Evolutionary conservation across 805 yeast genomes (phyloP).

Genomic region (Candida gorgasii): DNA sequence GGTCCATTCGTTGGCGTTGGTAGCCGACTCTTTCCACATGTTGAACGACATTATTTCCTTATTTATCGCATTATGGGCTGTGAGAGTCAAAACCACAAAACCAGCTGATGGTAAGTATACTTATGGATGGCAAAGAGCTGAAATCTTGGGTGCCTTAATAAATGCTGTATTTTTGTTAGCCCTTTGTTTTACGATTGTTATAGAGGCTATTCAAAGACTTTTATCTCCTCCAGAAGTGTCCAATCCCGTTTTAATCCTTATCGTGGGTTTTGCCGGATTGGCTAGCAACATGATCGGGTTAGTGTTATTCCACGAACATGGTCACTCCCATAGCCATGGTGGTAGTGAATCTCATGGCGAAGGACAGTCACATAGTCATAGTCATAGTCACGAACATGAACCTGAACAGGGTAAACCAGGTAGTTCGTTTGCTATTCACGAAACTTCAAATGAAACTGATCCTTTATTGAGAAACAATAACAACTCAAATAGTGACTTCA

Average conservation of each 20-base stretch:
- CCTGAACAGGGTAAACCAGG: slow-evolving; percentile 15
- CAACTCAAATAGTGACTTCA: slow-evolving; percentile 21
- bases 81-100: slow-evolving; percentile 76
- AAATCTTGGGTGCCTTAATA: slow-evolving; percentile 89
- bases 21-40: slow-evolving; percentile 98
- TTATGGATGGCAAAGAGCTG: slow-evolving; percentile 98
- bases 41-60: slow-evolving; percentile 89
- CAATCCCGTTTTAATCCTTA: slow-evolving; percentile 78
- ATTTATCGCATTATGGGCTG: slow-evolving; percentile 95
- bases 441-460: too few relatives aligned
- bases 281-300: slow-evolving; percentile 81
- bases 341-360: slow-evolving; percentile 28
- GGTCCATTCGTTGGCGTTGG: slow-evolving; percentile 89
- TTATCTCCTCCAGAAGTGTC: slow-evolving; percentile 75
- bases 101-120: slow-evolving; percentile 88
- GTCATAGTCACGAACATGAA: slow-evolving; percentile 34
- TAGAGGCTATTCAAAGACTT: slow-evolving; percentile 91
- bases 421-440: background rate
- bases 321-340: slow-evolving; percentile 40
- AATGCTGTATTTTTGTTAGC: slow-evolving; percentile 94
- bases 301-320: slow-evolving; percentile 79
- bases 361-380: slow-evolving; percentile 19
- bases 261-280: slow-evolving; percentile 83
- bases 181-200: slow-evolving; percentile 84
- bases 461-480: slow-evolving; percentile 8